Evolutionary conservation across 768 basidiomycete genomes (phyloP).

Genomic region (Myochromella boudieri): DNA sequence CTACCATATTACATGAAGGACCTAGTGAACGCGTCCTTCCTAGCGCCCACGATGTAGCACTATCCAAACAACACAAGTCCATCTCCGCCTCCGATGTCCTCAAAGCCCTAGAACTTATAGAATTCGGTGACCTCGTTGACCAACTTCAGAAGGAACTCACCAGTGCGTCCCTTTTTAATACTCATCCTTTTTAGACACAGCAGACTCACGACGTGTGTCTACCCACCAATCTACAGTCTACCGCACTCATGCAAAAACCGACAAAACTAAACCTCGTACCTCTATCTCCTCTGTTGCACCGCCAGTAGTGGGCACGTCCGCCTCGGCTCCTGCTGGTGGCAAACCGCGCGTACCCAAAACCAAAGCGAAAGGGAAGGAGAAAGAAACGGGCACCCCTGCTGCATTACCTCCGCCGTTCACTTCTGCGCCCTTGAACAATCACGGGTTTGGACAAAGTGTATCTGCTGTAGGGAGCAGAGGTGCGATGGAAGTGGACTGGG

Average conservation of each 20-base stretch:
- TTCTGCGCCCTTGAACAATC: slow-evolving; percentile 18
- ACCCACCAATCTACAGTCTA: slow-evolving; percentile 44
- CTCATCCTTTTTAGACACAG: background rate
- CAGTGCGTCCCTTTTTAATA: slow-evolving; percentile 36
- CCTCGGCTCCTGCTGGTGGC: slow-evolving; percentile 23
- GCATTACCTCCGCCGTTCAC: slow-evolving; percentile 29
- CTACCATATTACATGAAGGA: background rate
- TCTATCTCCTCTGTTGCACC: slow-evolving; percentile 18
- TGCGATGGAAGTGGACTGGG: slow-evolving; percentile 33
- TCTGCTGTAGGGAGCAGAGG: slow-evolving; percentile 15
- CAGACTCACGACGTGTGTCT: background rate
- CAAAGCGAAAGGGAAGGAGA: slow-evolving; percentile 33
- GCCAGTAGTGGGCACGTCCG: background rate
- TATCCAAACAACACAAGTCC: slow-evolving; percentile 78
- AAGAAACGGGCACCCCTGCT: slow-evolving; percentile 31
- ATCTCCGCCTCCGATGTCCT: slow-evolving; percentile 90
- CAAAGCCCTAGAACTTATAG: slow-evolving; percentile 78
- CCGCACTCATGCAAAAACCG: slow-evolving; percentile 60
- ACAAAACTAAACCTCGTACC: slow-evolving; percentile 47
- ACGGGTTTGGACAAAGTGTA: background rate
- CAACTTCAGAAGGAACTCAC: slow-evolving; percentile 63
- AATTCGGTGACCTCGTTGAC: slow-evolving; percentile 71
- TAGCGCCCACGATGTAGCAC: slow-evolving; percentile 88
- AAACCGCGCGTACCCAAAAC: slow-evolving; percentile 13
- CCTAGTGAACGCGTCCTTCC: slow-evolving; percentile 15